Conservation (phyloP, 2,329 filamentous ascomycete genomes). For the Sporothrix brasiliensis region DNA sequence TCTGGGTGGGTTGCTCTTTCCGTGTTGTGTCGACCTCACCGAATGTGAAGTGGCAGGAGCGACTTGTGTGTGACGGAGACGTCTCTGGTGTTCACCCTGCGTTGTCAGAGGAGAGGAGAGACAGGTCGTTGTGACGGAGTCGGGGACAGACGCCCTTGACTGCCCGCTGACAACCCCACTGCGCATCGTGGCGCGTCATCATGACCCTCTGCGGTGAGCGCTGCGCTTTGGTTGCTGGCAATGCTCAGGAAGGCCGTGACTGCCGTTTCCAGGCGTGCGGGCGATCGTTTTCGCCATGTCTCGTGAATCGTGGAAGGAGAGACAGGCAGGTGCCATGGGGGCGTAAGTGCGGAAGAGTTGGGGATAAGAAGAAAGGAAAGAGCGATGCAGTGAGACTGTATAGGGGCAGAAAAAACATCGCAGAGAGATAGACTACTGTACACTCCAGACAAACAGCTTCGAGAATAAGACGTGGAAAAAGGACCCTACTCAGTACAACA, state of each 20-base stretch:
- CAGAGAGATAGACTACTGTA: not conserved
- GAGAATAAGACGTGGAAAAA: conserved; percentile 14
- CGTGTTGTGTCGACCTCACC: not conserved
- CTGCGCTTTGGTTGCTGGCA: not conserved
- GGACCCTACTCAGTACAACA: not conserved
- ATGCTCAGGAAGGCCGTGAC: not conserved
- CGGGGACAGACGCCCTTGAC: not conserved
- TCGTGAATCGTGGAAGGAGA: not conserved
- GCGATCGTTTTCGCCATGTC: not conserved
- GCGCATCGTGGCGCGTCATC: conserved; percentile 1
- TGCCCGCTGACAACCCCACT: not conserved
- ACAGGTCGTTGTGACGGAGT: not conserved
- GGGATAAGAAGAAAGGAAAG: not conserved
- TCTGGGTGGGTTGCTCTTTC: not conserved
- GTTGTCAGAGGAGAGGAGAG: not conserved
- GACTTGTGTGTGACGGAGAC: not conserved
- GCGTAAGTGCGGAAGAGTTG: not conserved
- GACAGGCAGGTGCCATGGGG: too few species aligned
- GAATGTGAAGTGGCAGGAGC: conserved; percentile 1
- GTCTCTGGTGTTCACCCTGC: not conserved
- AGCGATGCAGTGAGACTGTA: not conserved
- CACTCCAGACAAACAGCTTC: not conserved
- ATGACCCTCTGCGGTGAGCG: not conserved
- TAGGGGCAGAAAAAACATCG: not conserved
- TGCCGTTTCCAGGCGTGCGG: not conserved